Percentiles rank a stretch among this genome's conserved stretches.
These are phyloP conservation scores for Sporothrix phasma DNA, from an alignment of 2,329 filamentous ascomycete genomes.

Conservation along the genomic window DNA sequence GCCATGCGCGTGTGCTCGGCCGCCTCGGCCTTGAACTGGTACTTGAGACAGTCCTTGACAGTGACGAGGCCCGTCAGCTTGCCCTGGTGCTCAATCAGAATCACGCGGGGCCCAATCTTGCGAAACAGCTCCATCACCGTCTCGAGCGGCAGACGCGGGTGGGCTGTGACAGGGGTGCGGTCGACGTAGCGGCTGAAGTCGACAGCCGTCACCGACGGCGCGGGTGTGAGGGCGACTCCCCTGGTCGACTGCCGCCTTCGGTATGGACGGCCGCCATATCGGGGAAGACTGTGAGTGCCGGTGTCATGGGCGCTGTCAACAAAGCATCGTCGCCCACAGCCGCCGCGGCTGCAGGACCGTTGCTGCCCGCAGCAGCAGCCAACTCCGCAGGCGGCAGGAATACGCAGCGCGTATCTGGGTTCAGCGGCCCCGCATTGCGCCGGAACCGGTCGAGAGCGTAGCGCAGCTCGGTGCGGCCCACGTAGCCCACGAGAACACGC, in stretches of 20 bases:
- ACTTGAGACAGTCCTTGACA: constrained; percentile 93
- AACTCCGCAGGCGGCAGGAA: constrained; percentile 47
- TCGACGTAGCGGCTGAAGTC: constrained; percentile 87
- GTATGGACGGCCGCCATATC: constrained; percentile 2
- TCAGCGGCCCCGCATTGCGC: constrained; percentile 52
- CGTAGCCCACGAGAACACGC: constrained; percentile 76
- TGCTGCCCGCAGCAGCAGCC: constrained; percentile 25
- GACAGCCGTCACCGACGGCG: constrained; percentile 35
- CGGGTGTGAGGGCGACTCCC: background rate
- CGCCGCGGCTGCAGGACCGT: background rate
- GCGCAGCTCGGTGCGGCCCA: constrained; percentile 80
- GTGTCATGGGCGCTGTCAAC: constrained; percentile 30
- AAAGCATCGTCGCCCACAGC: constrained; percentile 18
- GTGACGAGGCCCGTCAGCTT: constrained; percentile 78
- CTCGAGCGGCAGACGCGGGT: constrained; percentile 83
- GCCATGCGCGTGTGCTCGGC: constrained; percentile 52
- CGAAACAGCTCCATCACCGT: constrained; percentile 98
- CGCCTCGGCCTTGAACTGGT: constrained; percentile 92
- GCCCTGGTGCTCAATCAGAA: constrained; percentile 84
- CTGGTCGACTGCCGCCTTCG: constrained; percentile 19
- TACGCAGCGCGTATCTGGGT: constrained; percentile 58
- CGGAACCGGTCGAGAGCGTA: constrained; percentile 81
- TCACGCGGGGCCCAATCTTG: constrained; percentile 85
- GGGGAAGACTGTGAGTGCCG: constrained; percentile 30
- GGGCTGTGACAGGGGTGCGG: constrained; percentile 77